These are phyloP conservation scores for Hordeum vulgare DNA, from an alignment of 176 grass and related monocot genomes.

Conservation along the genomic window DNA sequence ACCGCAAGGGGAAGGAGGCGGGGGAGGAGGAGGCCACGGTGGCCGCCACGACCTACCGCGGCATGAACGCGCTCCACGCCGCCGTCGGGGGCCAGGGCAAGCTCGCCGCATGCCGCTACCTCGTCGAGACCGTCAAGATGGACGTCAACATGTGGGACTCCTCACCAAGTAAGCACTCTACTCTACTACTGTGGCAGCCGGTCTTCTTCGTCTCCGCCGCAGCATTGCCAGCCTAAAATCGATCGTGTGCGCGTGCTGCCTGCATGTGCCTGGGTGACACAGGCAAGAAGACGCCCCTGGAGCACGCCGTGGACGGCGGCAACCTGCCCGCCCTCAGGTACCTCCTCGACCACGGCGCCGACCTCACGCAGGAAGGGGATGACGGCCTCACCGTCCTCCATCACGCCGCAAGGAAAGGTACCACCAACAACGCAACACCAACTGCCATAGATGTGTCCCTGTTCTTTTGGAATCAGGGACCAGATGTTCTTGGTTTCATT, in stretches of 20 bases:
- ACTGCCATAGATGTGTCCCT: too few relatives aligned
- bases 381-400: neutral
- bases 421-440: too few relatives aligned
- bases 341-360: conserved; percentile 26
- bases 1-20: neutral
- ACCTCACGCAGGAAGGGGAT: conserved; percentile 1
- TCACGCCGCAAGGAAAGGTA: neutral
- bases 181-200: too few relatives aligned
- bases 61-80: conserved; percentile 32
- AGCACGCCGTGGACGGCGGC: conserved; percentile 13
- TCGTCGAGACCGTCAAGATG: conserved; percentile 16
- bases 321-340: conserved; percentile 23
- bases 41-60: neutral
- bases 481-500: too few relatives aligned
- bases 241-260: neutral
- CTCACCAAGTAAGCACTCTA: neutral
- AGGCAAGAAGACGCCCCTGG: conserved; percentile 23
- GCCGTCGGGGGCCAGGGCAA: neutral
- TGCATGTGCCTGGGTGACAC: neutral
- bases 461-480: too few relatives aligned
- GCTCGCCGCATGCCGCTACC: conserved; percentile 20
- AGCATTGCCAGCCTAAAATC: neutral
- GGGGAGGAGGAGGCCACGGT: neutral
- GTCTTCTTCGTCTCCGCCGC: neutral
- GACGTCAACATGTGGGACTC: conserved; percentile 23